Base-by-base conservation (phyloP, 495 filamentous ascomycete genomes). In the Margaritispora aquatica region DNA sequence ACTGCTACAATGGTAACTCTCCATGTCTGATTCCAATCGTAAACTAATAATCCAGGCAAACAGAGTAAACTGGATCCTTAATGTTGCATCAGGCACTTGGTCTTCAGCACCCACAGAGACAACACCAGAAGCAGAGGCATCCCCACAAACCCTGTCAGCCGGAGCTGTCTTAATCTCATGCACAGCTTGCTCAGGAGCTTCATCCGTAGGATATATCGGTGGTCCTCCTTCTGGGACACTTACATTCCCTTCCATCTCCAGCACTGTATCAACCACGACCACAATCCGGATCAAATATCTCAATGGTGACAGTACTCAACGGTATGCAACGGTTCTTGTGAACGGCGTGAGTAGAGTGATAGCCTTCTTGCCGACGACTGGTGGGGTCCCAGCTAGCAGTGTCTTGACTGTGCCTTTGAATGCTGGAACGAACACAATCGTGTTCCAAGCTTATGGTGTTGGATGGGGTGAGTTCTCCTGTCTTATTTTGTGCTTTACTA, bases 301-400 rank as follows among this genome's bases (percentile, higher is more conserved):
- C 10, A 86, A 83, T 64, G 79, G 74, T 0, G 80, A 85, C 54
- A 77, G 68, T 23, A 66, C 62, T 4, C 71, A 81, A 62, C 66
- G 80, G 36, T 79, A 77, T 65, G 80, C 78, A 0, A 75, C 74
- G 47, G 75, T 84, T 19, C 65, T 69, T n/a, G 83, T 85, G n/a
- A 84, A 84, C 66, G 78, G 80, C 0, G 78, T 73, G 1, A 64
- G 64, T 17, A 58, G 75, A 64, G 77, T 75, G 44, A 38, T 82
- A 9, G 80, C 80, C 3, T 83, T 83, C 54, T 49, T 81, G 56
- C 74, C 75, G 0, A 73, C 75, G 5, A 69, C 66, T 9, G 72
- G 72, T 15, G 64, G 66, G 2, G 70, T 65, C 19, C 38, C 38
- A 0, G 64, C 62, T 3, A 71, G 62, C 24, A 76, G 73, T 50